A percentile compares a stretch with the other conserved stretches of the same genome.
These are phyloP conservation scores for Phytopythium boreale DNA, from an alignment of 352 stramenopile species.

Conservation along the genomic window DNA sequence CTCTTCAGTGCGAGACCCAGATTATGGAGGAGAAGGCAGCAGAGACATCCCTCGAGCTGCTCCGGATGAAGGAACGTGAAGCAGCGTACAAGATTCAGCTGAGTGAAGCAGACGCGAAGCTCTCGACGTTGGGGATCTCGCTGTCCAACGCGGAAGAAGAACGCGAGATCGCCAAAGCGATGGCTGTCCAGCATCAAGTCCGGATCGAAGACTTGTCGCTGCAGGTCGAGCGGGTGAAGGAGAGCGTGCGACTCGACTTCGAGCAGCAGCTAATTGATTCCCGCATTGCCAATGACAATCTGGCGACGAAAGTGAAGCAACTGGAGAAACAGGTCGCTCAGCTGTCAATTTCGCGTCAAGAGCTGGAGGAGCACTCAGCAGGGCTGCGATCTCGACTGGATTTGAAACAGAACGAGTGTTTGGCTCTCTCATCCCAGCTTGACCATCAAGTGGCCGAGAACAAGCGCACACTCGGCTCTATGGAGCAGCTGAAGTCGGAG, in stretches of 20 bases:
- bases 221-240: constrained; percentile 21
- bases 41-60: constrained; percentile 43
- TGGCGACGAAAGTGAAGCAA: neutral
- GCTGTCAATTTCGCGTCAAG: constrained; percentile 1
- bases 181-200: constrained; percentile 30
- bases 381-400: neutral
- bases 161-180: constrained; percentile 12
- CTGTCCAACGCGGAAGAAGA: constrained; percentile 26
- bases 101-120: constrained; percentile 29
- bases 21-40: constrained; percentile 45
- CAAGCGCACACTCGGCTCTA: neutral
- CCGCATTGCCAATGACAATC: constrained; percentile 17
- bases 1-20: constrained; percentile 20
- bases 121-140: constrained; percentile 21
- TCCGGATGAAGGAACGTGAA: constrained; percentile 61
- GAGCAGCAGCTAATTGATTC: constrained; percentile 31
- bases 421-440: neutral
- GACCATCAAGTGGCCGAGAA: constrained; percentile 2
- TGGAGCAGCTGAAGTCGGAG: constrained; percentile 3
- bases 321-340: neutral
- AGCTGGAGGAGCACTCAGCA: neutral
- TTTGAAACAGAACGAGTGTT: neutral
- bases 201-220: constrained; percentile 19
- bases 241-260: constrained; percentile 27
- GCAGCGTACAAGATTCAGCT: constrained; percentile 50